phyloP scores from a whole-genome alignment of 2,329 filamentous ascomycete species.

The Apiospora saccharicola region DNA sequence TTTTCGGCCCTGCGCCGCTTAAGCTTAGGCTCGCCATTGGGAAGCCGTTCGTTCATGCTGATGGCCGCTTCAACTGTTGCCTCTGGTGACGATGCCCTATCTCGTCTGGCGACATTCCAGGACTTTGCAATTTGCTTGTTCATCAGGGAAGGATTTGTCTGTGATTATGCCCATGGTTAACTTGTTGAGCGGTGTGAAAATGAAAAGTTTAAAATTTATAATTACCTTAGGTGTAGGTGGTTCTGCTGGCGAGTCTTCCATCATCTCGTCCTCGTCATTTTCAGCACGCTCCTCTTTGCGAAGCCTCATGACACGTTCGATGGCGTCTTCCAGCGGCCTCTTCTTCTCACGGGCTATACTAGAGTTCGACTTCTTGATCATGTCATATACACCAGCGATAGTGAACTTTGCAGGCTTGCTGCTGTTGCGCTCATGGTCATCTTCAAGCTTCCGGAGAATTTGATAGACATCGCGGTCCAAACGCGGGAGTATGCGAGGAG shows the following conservation, averaged over 20 bases:
- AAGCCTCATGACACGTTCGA: conserved; percentile 81
- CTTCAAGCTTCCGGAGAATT: conserved; percentile 78
- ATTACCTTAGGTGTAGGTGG: conserved; percentile 34
- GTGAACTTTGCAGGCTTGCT: conserved; percentile 57
- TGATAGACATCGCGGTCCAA: conserved; percentile 80
- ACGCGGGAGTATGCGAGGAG: conserved; percentile 42
- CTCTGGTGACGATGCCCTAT: conserved; percentile 29
- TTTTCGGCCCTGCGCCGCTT: conserved; percentile 69
- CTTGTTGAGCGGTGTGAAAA: background rate
- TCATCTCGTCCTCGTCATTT: conserved; percentile 40
- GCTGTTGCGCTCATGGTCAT: conserved; percentile 56
- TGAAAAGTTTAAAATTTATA: conserved; percentile 33
- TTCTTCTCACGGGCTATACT: conserved; percentile 85
- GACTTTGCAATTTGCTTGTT: conserved; percentile 52
- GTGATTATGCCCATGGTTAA: background rate
- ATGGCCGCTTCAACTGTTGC: conserved; percentile 38
- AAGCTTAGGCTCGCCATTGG: conserved; percentile 70
- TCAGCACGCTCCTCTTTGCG: conserved; percentile 68
- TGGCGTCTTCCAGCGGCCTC: conserved; percentile 80
- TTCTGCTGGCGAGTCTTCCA: conserved; percentile 37
- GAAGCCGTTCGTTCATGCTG: conserved; percentile 56
- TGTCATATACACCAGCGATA: conserved; percentile 73
- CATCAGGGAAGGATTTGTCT: conserved; percentile 42
- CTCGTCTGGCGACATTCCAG: conserved; percentile 45
- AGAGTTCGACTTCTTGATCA: conserved; percentile 86